These are phyloP conservation scores for Agrocybe chaxingu DNA, from an alignment of 768 basidiomycete species.

Conservation along the genomic window DNA sequence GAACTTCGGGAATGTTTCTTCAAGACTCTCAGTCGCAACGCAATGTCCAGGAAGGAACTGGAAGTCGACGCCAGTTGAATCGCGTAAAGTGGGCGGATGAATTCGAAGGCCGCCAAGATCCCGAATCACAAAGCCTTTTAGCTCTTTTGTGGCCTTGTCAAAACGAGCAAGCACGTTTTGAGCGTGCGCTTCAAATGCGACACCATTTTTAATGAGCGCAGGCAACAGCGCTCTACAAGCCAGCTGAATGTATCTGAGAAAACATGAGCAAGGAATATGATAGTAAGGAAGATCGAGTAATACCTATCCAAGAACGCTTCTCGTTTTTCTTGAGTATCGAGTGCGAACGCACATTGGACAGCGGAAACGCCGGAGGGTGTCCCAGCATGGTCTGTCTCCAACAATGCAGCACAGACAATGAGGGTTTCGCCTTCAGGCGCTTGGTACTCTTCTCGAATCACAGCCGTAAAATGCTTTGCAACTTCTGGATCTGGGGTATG, in stretches of 20 bases:
- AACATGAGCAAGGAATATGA: neutral
- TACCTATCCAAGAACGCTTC: constrained; percentile 45
- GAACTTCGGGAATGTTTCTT: constrained; percentile 53
- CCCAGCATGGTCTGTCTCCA: constrained; percentile 49
- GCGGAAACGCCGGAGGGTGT: constrained; percentile 39
- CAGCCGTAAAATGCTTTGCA: constrained; percentile 51
- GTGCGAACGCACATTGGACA: constrained; percentile 41
- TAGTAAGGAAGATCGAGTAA: constrained; percentile 3
- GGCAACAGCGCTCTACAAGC: constrained; percentile 51
- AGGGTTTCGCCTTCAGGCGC: constrained; percentile 38
- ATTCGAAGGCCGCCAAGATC: constrained; percentile 58
- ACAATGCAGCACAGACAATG: constrained; percentile 48
- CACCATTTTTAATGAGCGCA: constrained; percentile 48
- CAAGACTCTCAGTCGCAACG: constrained; percentile 41
- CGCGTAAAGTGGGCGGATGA: constrained; percentile 44
- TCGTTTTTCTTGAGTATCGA: constrained; percentile 45
- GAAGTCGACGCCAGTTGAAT: constrained; percentile 48
- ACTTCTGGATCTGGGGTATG: constrained; percentile 37
- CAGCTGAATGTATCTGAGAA: constrained; percentile 44
- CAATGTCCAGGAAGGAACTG: constrained; percentile 53
- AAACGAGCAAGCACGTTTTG: constrained; percentile 54
- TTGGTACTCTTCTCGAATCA: constrained; percentile 42
- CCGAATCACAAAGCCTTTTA: constrained; percentile 50
- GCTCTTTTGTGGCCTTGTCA: constrained; percentile 35
- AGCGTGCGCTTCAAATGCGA: constrained; percentile 62